Base-by-base conservation (phyloP, 805 yeast species). In the Jamesozyma piceae region DNA sequence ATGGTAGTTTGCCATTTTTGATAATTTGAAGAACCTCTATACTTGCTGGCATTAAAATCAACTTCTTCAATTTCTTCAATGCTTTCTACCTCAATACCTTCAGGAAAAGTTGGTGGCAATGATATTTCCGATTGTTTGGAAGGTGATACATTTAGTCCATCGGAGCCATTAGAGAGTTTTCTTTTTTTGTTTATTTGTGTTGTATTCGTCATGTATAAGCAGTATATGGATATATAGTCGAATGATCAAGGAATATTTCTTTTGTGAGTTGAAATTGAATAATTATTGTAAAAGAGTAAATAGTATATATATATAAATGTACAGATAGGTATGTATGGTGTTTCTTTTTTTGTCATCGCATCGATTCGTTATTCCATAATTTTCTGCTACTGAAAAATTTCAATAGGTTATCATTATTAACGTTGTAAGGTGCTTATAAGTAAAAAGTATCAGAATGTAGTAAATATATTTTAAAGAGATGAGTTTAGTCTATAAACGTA, bases 1-100 rank as follows among this genome's bases (percentile, higher is more conserved):
- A 88, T 86, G 1, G 95, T 84, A 31, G 68, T 67, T 55, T 82
- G 89, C 97, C 97, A 88, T 51, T 71, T 67, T 1, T 69, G 58
- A 39, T 66, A 63, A 39, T 61, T 55, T 32, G 52, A 53, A 18
- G 53, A 43, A 21, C 46, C 38, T 37, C 33, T 24, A n/a, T 6
- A 34, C 4, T 31, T n/a, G 15, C 9, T 17, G 9, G 15, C 20
- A 31, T 9, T 17, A 5, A 15, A 31, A 14, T n/a, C 20, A 4
- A 31, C 20, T 17, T 31, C 34, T 5, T 31, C 34, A 5, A 31
- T 17, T 17, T 31, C 20, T 4, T 31, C 20, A 31, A 31, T 4
- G 8, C n/a, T 10, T 9, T 31, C 34, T n/a, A 31, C 20, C n/a
- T 31, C 9, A 31, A 24, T 8, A 24, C 11, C 28, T 6, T 24